These are phyloP conservation scores for Epichloe glyceriae DNA, from an alignment of 2,329 filamentous ascomycete species.

Conservation along the genomic window DNA sequence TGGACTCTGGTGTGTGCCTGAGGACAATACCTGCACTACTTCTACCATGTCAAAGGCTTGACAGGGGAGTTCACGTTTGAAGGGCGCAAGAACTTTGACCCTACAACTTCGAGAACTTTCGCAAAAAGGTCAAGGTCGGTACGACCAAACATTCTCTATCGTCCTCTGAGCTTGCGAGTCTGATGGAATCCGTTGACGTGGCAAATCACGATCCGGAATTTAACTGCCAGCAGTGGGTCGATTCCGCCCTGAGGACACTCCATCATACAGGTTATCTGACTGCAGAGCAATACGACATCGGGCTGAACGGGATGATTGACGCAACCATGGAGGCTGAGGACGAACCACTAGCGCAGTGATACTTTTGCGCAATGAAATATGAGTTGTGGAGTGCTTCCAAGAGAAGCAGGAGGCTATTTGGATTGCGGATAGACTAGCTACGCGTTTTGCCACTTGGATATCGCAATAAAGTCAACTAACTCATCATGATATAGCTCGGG, in stretches of 20 bases:
- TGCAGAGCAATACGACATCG: slow-evolving; percentile 2
- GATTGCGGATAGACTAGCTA: slow-evolving; percentile 1
- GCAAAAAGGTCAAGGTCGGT: neutral
- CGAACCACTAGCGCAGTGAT: slow-evolving; percentile 7
- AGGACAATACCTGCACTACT: neutral
- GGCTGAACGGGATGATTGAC: slow-evolving; percentile 6
- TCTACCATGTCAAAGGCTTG: slow-evolving; percentile 2
- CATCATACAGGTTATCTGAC: slow-evolving; percentile 2
- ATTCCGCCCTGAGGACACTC: slow-evolving; percentile 1
- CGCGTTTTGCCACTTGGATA: slow-evolving; percentile 13
- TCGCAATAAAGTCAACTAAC: slow-evolving; percentile 12
- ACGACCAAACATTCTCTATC: neutral
- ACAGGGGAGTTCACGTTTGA: slow-evolving; percentile 1
- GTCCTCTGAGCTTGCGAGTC: neutral
- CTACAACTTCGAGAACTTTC: neutral
- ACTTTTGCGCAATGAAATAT: slow-evolving; percentile 4
- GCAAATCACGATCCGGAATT: slow-evolving; percentile 5
- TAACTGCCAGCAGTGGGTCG: slow-evolving; percentile 7
- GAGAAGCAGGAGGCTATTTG: too few species aligned
- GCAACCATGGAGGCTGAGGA: slow-evolving; percentile 5
- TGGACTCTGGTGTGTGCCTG: slow-evolving; percentile 5
- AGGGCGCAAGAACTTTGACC: neutral
- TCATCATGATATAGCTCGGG: slow-evolving; percentile 13
- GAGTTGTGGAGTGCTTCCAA: neutral
- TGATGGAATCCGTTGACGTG: slow-evolving; percentile 1